phyloP scores from a whole-genome alignment of 495 filamentous ascomycete genomes.

The Xylaria bambusicola region DNA sequence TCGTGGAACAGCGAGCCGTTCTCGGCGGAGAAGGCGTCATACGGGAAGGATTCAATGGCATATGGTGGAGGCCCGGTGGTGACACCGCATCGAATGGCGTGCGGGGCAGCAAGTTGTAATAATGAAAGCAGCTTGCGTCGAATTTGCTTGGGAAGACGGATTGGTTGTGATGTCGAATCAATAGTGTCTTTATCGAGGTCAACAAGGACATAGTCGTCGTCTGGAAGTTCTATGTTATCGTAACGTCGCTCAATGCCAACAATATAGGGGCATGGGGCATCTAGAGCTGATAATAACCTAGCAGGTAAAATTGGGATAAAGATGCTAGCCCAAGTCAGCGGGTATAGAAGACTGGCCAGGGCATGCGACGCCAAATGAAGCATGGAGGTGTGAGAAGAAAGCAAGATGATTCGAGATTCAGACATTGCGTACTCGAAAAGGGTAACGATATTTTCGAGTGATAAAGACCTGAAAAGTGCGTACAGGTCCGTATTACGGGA shows the following conservation, averaged over 20 bases:
- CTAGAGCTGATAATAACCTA: slow-evolving; percentile 81
- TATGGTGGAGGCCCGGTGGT: slow-evolving; percentile 87
- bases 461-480: slow-evolving; percentile 85
- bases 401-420: slow-evolving; percentile 92
- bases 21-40: slow-evolving; percentile 85
- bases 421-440: slow-evolving; percentile 92
- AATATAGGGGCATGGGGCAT: slow-evolving; percentile 96
- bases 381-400: slow-evolving; percentile 96
- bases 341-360: slow-evolving; percentile 81
- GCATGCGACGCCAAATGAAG: slow-evolving; percentile 87
- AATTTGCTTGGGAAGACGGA: slow-evolving; percentile 81
- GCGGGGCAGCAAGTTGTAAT: slow-evolving; percentile 86
- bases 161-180: slow-evolving; percentile 73
- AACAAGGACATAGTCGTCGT: slow-evolving; percentile 95
- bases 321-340: slow-evolving; percentile 87
- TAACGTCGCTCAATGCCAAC: slow-evolving; percentile 93
- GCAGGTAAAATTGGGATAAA: slow-evolving; percentile 91
- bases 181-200: slow-evolving; percentile 90
- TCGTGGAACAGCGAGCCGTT: slow-evolving; percentile 75
- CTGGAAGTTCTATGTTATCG: slow-evolving; percentile 85
- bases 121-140: slow-evolving; percentile 85
- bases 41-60: slow-evolving; percentile 87
- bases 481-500: slow-evolving; percentile 92
- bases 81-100: slow-evolving; percentile 85
- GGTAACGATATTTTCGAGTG: slow-evolving; percentile 86